Conservation (phyloP, 1,284 basidiomycete species). For the Serendipita sp. region DNA sequence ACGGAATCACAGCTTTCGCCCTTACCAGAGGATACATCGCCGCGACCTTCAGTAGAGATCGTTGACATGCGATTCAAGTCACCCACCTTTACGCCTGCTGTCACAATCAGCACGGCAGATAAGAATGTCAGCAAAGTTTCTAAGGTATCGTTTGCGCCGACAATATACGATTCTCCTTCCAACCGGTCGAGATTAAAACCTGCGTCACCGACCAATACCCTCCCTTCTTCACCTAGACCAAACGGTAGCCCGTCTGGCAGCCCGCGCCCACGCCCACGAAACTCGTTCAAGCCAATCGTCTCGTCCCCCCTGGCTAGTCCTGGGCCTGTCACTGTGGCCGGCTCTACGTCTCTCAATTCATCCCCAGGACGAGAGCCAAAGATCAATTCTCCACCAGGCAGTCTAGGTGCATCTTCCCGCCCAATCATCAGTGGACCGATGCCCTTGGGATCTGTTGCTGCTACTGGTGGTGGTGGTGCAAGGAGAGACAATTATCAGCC, state of each 20-base stretch:
- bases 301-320: not conserved
- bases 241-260: not conserved
- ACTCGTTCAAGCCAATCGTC: not conserved
- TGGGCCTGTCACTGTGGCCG: not conserved
- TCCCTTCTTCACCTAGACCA: not conserved
- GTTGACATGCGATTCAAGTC: slow-evolving; percentile 1
- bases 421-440: not conserved
- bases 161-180: not conserved
- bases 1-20: not conserved
- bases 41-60: not conserved
- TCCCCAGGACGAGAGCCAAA: not conserved
- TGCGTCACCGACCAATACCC: not conserved
- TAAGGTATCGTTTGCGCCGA: not conserved
- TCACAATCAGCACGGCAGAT: not conserved
- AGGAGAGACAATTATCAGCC: not conserved
- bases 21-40: not conserved
- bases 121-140: not conserved
- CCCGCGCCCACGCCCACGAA: not conserved
- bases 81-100: not conserved
- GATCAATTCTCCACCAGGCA: not conserved
- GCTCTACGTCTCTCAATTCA: not conserved
- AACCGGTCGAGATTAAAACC: not conserved
- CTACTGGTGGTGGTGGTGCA: not conserved
- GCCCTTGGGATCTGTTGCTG: not conserved
- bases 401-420: not conserved